phyloP scores from a whole-genome alignment of 257 asterid genomes.

The Verbena officinalis region DNA sequence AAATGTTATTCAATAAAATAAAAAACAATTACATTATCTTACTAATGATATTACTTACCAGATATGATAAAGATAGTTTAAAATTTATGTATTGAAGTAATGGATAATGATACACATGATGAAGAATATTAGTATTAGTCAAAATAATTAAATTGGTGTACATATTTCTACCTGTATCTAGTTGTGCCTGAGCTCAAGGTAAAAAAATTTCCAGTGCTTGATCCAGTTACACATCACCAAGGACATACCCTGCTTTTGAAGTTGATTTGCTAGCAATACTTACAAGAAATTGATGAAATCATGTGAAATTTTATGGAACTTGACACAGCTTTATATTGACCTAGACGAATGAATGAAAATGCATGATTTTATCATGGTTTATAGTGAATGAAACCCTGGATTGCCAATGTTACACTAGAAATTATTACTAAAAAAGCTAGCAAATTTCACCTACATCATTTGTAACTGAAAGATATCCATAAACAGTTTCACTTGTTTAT shows the following conservation, averaged over 20 bases:
- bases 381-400: conserved; percentile 9
- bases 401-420: background rate
- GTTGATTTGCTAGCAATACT: background rate
- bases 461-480: conserved; percentile 1
- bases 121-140: too few relatives aligned
- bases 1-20: too few relatives aligned
- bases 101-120: too few relatives aligned
- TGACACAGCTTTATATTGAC: background rate
- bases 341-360: background rate
- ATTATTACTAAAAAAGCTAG: background rate
- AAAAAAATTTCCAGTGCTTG: too few relatives aligned
- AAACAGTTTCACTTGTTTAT: background rate
- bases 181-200: too few relatives aligned
- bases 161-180: too few relatives aligned
- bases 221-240: background rate
- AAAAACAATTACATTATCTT: too few relatives aligned
- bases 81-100: too few relatives aligned
- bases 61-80: too few relatives aligned
- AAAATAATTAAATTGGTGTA: too few relatives aligned
- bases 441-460: background rate
- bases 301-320: background rate
- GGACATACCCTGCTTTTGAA: conserved; percentile 11
- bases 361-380: conserved; percentile 10
- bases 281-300: background rate
- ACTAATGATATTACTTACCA: too few relatives aligned